Evolutionary conservation across 2,329 filamentous ascomycete genomes (phyloP), one percentile per base, ranked within the genome.

Genomic region (Tympanopsis confertula): DNA sequence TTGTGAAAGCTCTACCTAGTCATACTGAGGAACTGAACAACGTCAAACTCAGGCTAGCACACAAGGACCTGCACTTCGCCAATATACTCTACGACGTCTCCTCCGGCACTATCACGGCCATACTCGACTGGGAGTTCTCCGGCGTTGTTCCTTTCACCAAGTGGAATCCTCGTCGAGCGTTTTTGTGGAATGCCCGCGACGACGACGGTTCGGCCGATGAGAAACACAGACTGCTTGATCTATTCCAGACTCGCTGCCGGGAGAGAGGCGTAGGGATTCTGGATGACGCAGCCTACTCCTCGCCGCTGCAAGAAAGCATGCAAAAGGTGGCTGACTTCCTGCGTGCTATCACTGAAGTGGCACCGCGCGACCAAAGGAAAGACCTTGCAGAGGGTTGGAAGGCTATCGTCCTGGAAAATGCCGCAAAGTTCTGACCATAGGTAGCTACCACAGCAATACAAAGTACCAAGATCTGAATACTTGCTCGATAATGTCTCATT

Each of bases 101-200:
- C 5, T 43, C 45, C 1, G 36, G 39, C 1, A 39, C 38, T 5
- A 52, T 62, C 32, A 61, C 56, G 1, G 50, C 42, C 1, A 45
- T 62, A 12, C 41, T 57, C 10, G 55, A 56, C 47, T 62, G 56
- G 57, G 60, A 61, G 41, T 62, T 62, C 30, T 45, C 53, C 1
- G 48, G 48, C 13, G 47, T 61, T 1, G 53, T 63, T 13, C 56
- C 59, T 1, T 46, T 47, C 4, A 44, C 45, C 19, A 45, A 49
- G 13, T 64, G 58, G 57, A 54, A 58, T 36, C 56, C 59, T 2
- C 44, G 44, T 3, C 41, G 46, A n/a, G 51, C 53, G 5, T 61
- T 62, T 35, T 44, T 58, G 2, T 59, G 55, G 54, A 58, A 54
- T 32, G 48, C 42, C 17, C 42, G 37, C 40, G 37, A 26, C n/a